Evolutionary conservation across 352 stramenopile genomes (phyloP).

Genomic region (Phytophthora boehmeriae): DNA sequence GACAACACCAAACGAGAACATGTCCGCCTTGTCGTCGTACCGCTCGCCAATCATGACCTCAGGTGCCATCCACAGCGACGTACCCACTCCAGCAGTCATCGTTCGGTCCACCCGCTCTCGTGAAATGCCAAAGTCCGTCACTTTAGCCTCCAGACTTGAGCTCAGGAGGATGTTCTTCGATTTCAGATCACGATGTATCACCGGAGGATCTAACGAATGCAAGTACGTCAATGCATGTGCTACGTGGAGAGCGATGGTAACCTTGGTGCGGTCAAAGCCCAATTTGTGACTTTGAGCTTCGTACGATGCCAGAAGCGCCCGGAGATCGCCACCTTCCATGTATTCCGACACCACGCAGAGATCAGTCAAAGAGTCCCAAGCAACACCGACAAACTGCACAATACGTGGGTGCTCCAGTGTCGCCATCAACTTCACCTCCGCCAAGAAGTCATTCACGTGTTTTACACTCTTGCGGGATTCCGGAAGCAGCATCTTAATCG

Average conservation of each 20-base stretch:
- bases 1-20: conserved; percentile 19
- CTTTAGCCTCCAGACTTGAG: conserved; percentile 33
- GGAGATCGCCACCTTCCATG: conserved; percentile 49
- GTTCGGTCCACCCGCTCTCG: conserved; percentile 30
- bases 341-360: conserved; percentile 48
- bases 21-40: conserved; percentile 22
- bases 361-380: conserved; percentile 48
- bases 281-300: conserved; percentile 5
- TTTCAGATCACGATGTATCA: conserved; percentile 37
- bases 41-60: conserved; percentile 26
- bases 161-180: conserved; percentile 35
- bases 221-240: conserved; percentile 46
- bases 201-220: conserved; percentile 21
- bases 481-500: conserved; percentile 33
- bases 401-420: conserved; percentile 48
- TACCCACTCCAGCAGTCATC: conserved; percentile 41
- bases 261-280: conserved; percentile 42
- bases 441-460: conserved; percentile 10
- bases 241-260: conserved; percentile 45
- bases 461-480: conserved; percentile 13
- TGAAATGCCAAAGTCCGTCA: conserved; percentile 53
- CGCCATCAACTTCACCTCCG: conserved; percentile 39
- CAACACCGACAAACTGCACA: conserved; percentile 47
- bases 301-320: conserved; percentile 26
- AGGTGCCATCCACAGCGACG: conserved; percentile 34